Percentiles rank a stretch among this genome's conserved stretches.
These are phyloP conservation scores for Leccinum angustisporum DNA, from an alignment of 1,284 basidiomycete species.

Conservation along the genomic window DNA sequence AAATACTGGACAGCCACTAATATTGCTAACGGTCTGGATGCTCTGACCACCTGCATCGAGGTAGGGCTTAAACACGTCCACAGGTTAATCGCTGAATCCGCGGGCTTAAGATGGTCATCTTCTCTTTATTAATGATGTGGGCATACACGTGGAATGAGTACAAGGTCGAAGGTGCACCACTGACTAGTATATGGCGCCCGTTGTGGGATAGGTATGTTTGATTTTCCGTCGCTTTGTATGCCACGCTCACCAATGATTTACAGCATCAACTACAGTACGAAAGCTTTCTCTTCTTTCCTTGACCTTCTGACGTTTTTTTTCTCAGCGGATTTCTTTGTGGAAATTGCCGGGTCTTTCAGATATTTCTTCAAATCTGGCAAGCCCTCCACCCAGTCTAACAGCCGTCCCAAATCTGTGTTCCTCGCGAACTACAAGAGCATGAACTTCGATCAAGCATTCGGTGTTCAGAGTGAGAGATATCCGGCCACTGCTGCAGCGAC, in stretches of 20 bases:
- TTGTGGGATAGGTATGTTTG: conserved; percentile 66
- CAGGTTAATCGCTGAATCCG: conserved; percentile 4
- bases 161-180: conserved; percentile 33
- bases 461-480: conserved; percentile 34
- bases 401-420: conserved; percentile 30
- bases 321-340: conserved; percentile 62
- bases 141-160: conserved; percentile 78
- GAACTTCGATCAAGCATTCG: conserved; percentile 55
- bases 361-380: conserved; percentile 61
- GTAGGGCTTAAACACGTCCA: conserved; percentile 36
- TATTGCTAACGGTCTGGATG: conserved; percentile 79
- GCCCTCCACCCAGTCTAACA: conserved; percentile 43
- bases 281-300: not conserved
- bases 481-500: conserved; percentile 6
- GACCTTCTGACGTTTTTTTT: conserved; percentile 8
- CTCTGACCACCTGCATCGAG: conserved; percentile 81
- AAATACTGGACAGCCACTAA: conserved; percentile 79
- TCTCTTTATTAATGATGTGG: conserved; percentile 77
- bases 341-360: conserved; percentile 61
- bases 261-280: conserved; percentile 71
- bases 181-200: conserved; percentile 59
- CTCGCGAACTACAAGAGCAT: conserved; percentile 30
- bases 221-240: not conserved
- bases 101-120: conserved; percentile 71
- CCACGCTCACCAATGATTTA: conserved; percentile 10